Conservation (phyloP, 139 green algal genomes). For the Trebouxia sp. region DNA sequence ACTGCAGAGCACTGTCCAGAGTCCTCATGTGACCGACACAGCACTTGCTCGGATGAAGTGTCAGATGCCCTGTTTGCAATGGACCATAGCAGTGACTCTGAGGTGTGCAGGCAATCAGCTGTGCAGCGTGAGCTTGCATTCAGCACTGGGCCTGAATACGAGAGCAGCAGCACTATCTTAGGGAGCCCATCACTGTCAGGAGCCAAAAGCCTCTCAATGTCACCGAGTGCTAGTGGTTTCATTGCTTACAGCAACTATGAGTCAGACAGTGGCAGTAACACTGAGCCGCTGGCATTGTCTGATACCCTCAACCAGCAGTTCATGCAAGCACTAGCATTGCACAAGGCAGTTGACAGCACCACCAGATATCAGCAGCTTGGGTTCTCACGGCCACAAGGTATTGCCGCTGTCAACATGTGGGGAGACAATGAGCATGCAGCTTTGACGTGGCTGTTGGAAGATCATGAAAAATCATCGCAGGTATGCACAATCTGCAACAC, state of each 20-base stretch:
- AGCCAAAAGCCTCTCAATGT: background rate
- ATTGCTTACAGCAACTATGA: background rate
- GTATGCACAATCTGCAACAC: too few species aligned
- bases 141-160: background rate
- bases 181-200: too few species aligned
- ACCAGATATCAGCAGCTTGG: constrained; percentile 55
- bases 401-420: constrained; percentile 54
- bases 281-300: background rate
- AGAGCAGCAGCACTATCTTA: background rate
- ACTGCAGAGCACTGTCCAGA: background rate
- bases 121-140: background rate
- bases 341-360: constrained; percentile 17
- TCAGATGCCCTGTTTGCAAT: constrained; percentile 22
- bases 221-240: background rate
- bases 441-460: constrained; percentile 61
- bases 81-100: constrained; percentile 27
- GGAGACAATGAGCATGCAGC: constrained; percentile 61
- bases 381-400: constrained; percentile 50
- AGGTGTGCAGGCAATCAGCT: constrained; percentile 30
- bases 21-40: background rate
- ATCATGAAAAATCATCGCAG: background rate
- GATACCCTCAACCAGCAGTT: background rate
- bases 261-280: background rate
- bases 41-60: constrained; percentile 18
- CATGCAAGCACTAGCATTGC: background rate